Conservation (phyloP, 352 stramenopile species). For the Phytopythium mirpurense region DNA sequence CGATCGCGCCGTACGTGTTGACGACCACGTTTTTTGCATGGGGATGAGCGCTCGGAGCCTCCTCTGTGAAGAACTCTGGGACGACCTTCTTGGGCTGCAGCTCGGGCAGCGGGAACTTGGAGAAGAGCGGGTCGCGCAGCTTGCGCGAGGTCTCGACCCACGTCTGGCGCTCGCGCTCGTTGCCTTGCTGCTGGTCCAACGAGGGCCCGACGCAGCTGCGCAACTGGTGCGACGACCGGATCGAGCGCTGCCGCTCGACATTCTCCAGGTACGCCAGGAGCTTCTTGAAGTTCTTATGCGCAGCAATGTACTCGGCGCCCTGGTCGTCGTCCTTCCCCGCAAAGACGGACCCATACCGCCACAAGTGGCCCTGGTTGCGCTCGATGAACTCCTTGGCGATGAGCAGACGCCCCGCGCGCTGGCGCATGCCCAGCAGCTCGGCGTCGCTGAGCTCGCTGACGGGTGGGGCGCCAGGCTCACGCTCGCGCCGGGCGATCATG, state of each 20-base stretch:
- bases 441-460: constrained; percentile 16
- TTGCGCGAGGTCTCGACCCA: constrained; percentile 66
- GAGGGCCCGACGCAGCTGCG: constrained; percentile 23
- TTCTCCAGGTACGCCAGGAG: constrained; percentile 58
- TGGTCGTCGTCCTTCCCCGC: constrained; percentile 51
- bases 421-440: constrained; percentile 41
- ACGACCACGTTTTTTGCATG: constrained; percentile 11
- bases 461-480: constrained; percentile 8
- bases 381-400: constrained; percentile 70
- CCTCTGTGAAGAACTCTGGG: neutral
- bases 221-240: constrained; percentile 51
- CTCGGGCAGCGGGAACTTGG: constrained; percentile 40
- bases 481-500: constrained; percentile 36
- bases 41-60: neutral
- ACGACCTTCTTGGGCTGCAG: constrained; percentile 35
- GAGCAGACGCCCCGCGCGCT: constrained; percentile 44
- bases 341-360: constrained; percentile 65
- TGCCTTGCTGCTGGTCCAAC: constrained; percentile 1
- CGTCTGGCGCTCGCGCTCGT: constrained; percentile 20
- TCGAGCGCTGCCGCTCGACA: constrained; percentile 47
- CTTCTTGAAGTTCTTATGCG: constrained; percentile 63
- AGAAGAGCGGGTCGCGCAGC: constrained; percentile 29
- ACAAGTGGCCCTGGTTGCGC: constrained; percentile 57
- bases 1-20: constrained; percentile 50
- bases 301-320: constrained; percentile 42